A percentile compares a stretch with the other conserved stretches of the same genome.
phyloP scores from a whole-genome alignment of 1,139 yeast genomes.

The Nakaseomyces kungkrabaensis region DNA sequence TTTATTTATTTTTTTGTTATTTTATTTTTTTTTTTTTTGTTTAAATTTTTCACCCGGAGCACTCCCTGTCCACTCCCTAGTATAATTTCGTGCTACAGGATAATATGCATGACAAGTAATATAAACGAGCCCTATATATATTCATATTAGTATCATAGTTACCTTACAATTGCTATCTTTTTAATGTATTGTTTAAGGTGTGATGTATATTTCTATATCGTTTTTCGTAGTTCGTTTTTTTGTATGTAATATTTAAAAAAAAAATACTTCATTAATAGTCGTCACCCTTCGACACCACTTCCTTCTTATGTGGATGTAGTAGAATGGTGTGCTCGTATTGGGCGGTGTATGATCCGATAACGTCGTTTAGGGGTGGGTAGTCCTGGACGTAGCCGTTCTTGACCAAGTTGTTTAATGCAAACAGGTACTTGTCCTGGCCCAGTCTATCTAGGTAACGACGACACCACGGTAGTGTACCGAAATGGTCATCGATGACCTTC shows the following conservation, averaged over 20 bases:
- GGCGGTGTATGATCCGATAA: conserved; percentile 82
- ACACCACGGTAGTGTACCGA: conserved; percentile 95
- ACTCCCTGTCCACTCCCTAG: neutral
- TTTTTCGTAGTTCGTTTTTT: too few relatives aligned
- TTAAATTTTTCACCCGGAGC: neutral
- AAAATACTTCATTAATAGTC: conserved; percentile 45
- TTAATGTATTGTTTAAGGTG: too few relatives aligned
- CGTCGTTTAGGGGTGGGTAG: conserved; percentile 92
- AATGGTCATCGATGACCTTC: conserved; percentile 60
- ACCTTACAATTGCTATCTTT: too few relatives aligned
- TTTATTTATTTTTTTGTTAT: neutral
- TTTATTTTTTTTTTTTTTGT: neutral
- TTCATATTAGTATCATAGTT: too few relatives aligned
- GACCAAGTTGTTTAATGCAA: conserved; percentile 82
- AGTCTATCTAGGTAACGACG: conserved; percentile 85
- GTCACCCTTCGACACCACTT: conserved; percentile 89
- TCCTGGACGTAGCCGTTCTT: conserved; percentile 81
- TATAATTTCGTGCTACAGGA: neutral
- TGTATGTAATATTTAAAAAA: too few relatives aligned
- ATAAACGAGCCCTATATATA: too few relatives aligned
- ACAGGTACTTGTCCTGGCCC: conserved; percentile 84
- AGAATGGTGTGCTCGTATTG: conserved; percentile 92
- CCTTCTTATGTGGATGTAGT: conserved; percentile 85
- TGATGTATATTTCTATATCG: too few relatives aligned
- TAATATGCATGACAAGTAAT: neutral